Evolutionary conservation across 352 stramenopile genomes (phyloP).

Genomic region (Globisporangium acanthophoron): DNA sequence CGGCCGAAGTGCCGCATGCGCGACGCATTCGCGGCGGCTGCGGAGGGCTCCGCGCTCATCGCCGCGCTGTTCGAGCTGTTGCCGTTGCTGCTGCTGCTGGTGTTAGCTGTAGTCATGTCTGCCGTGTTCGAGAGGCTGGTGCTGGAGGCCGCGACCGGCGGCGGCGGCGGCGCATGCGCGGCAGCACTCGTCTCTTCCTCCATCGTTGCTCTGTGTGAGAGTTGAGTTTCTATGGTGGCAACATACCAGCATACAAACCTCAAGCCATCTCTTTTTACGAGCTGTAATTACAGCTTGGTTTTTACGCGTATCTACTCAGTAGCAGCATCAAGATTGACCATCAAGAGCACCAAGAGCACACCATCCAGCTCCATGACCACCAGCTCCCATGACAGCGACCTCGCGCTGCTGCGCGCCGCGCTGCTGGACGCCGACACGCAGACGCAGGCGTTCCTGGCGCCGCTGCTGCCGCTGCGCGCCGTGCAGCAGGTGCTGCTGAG

Average conservation of each 20-base stretch:
- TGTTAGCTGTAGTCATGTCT: not conserved
- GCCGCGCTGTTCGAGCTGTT: not conserved
- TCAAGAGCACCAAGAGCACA: not conserved
- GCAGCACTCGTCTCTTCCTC: not conserved
- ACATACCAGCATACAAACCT: not conserved
- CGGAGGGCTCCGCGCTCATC: too few relatives aligned
- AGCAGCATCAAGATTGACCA: too few relatives aligned
- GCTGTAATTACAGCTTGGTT: not conserved
- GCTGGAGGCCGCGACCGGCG: not conserved
- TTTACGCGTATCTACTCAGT: too few relatives aligned
- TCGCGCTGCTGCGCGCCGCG: slow-evolving; percentile 30
- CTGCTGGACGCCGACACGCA: slow-evolving; percentile 39
- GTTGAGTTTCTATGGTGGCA: not conserved
- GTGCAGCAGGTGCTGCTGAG: slow-evolving; percentile 69
- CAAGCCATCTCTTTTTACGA: not conserved
- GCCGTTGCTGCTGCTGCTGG: not conserved
- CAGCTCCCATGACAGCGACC: slow-evolving; percentile 16
- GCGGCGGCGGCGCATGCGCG: not conserved
- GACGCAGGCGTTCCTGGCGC: slow-evolving; percentile 49
- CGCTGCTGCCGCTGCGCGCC: slow-evolving; percentile 47
- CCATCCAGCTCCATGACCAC: too few relatives aligned
- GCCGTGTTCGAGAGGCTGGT: not conserved
- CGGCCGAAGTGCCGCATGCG: slow-evolving; percentile 10
- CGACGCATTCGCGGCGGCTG: not conserved
- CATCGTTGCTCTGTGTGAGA: not conserved